Base-by-base conservation (phyloP, 805 yeast species). In the Pichia thaimueangensis region DNA sequence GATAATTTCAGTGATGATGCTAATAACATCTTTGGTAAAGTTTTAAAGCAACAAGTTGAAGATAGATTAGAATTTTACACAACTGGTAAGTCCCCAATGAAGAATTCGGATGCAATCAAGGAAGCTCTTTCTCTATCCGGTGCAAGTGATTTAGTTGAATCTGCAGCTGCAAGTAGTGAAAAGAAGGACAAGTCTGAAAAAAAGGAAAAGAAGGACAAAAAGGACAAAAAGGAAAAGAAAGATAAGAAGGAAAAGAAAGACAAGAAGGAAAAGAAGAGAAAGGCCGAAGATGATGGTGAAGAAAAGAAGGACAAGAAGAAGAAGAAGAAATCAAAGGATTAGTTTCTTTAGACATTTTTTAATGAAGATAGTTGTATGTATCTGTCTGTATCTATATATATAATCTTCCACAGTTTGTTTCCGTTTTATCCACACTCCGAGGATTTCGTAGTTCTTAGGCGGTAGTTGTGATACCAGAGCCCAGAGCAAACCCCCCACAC, bases 1-100 rank as follows among this genome's bases (percentile, higher is more conserved):
- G 98, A 93, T 71, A 87, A 87, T 72, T 93, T 87, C 68, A 83
- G 96, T 45, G 98, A 93, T 64, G 86, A 82, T 64, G 97, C 98
- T 59, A 74, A 87, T 35, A 84, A 82, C 49, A 86, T 78, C 41
- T 93, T 93, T 57, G 98, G 98, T 65, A 73, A 78, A 56, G 82
- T 89, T 43, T 78, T 93, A 67, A 89, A 87, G 76, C 78, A 86
- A 67, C 98, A 93, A 76, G 97, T 93, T 54, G 98, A 93, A 73
- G 96, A 93, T 69, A 85, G 98, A 71, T 77, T 93, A 60, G 84
- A 80, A 67, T 93, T 93, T 64, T 93, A 88, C 74, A 95, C 86
- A 65, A 85, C 96, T 45, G 98, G 98, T 63, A 84, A 85, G 57
- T 81, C 97, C 42, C 96, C 97, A 59, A 84, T 89, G 80, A 93